Percentiles rank a stretch among this genome's conserved stretches.
phyloP scores from a whole-genome alignment of 2,329 filamentous ascomycete species.

The Alternaria sp. region DNA sequence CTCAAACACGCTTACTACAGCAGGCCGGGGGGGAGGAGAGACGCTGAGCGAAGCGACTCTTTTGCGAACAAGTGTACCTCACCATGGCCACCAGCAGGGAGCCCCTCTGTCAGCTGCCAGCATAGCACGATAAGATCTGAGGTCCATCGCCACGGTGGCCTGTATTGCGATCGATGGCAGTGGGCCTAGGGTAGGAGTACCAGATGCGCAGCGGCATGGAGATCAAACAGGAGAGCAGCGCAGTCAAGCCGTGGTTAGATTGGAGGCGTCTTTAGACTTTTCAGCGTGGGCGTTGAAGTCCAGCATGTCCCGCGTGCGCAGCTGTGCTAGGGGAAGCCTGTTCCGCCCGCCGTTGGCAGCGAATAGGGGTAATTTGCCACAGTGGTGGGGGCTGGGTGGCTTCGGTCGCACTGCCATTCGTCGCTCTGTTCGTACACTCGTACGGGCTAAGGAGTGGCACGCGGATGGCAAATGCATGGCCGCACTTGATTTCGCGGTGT shows the following conservation, averaged over 20 bases:
- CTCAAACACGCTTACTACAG: slow-evolving; percentile 22
- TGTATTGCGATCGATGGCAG: slow-evolving; percentile 8
- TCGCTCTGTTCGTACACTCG: slow-evolving; percentile 14
- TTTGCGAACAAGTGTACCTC: slow-evolving; percentile 14
- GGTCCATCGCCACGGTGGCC: background rate
- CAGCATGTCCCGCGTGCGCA: slow-evolving; percentile 4
- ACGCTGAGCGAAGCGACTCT: slow-evolving; percentile 22
- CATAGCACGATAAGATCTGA: slow-evolving; percentile 5
- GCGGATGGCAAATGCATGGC: slow-evolving; percentile 4
- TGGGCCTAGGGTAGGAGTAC: slow-evolving; percentile 16
- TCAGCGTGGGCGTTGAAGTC: slow-evolving; percentile 19
- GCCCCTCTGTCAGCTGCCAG: slow-evolving; percentile 7
- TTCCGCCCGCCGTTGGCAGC: slow-evolving; percentile 12
- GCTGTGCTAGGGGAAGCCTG: slow-evolving; percentile 8
- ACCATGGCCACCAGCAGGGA: slow-evolving; percentile 11
- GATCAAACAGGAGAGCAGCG: slow-evolving; percentile 31
- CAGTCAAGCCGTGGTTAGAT: slow-evolving; percentile 3
- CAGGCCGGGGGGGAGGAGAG: slow-evolving; percentile 10
- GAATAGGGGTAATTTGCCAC: slow-evolving; percentile 25
- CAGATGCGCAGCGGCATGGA: slow-evolving; percentile 14
- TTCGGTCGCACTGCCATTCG: slow-evolving; percentile 13
- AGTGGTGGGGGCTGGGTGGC: slow-evolving; percentile 10
- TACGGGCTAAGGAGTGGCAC: slow-evolving; percentile 10
- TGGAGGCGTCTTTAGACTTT: slow-evolving; percentile 12
- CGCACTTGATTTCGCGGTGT: slow-evolving; percentile 4